These are phyloP conservation scores for Ilex paraguariensis DNA, from an alignment of 305 asterid species.

Conservation along the genomic window DNA sequence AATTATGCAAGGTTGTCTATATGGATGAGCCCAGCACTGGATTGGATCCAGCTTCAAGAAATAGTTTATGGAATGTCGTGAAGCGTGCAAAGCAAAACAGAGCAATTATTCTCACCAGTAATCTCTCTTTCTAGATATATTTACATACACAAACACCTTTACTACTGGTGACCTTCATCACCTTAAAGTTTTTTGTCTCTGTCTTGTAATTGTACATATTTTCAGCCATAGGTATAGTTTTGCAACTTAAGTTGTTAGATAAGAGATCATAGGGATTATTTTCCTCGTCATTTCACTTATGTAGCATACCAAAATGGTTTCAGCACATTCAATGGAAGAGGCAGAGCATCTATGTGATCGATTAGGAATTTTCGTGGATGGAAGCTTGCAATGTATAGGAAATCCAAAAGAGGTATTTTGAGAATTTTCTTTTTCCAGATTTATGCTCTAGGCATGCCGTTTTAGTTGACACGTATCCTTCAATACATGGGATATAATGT, in stretches of 20 bases:
- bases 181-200: not conserved
- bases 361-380: slow-evolving; percentile 89
- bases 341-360: slow-evolving; percentile 94
- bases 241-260: too few species aligned
- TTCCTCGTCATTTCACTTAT: not conserved
- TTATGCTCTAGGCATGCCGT: too few species aligned
- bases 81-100: slow-evolving; percentile 80
- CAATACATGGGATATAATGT: not conserved
- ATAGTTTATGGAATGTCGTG: slow-evolving; percentile 87
- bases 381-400: slow-evolving; percentile 88
- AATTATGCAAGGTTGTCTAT: slow-evolving; percentile 67
- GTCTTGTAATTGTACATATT: too few species aligned
- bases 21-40: slow-evolving; percentile 99
- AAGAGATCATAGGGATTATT: not conserved
- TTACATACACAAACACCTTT: not conserved
- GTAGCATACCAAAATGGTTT: slow-evolving; percentile 13
- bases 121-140: slow-evolving; percentile 13
- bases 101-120: slow-evolving; percentile 93
- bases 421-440: not conserved
- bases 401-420: slow-evolving; percentile 80
- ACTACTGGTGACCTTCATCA: slow-evolving; percentile 5
- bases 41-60: slow-evolving; percentile 93
- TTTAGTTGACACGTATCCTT: too few species aligned
- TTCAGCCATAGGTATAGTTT: too few species aligned
- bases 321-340: slow-evolving; percentile 99